A percentile compares a stretch with the other conserved stretches of the same genome.
Evolutionary conservation across 768 basidiomycete species (phyloP).

Genomic region (Daedaleopsis sinensis): DNA sequence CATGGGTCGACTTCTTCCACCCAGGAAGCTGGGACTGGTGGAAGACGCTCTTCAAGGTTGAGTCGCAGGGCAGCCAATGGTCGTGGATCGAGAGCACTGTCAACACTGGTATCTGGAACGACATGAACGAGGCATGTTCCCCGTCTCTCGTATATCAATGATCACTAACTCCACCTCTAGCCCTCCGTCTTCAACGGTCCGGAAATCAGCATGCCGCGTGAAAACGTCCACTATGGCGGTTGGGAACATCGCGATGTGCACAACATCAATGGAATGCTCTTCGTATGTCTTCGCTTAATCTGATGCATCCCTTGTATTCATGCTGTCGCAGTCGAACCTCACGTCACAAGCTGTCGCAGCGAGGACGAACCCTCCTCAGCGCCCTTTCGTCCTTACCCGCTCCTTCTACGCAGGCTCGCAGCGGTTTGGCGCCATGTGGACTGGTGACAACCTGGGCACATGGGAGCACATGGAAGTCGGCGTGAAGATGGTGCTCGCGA

Average conservation of each 20-base stretch:
- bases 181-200: constrained; percentile 99
- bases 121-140: constrained; percentile 91
- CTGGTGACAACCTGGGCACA: constrained; percentile 95
- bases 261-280: constrained; percentile 97
- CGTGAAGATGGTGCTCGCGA: constrained; percentile 89
- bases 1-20: constrained; percentile 98
- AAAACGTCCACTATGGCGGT: constrained; percentile 83
- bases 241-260: constrained; percentile 99
- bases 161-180: constrained; percentile 38
- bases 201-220: constrained; percentile 84
- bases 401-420: constrained; percentile 96
- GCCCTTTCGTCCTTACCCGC: constrained; percentile 95
- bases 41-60: constrained; percentile 77
- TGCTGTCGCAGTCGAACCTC: constrained; percentile 65
- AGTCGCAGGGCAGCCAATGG: constrained; percentile 59
- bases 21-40: constrained; percentile 90
- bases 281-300: constrained; percentile 46
- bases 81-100: constrained; percentile 81
- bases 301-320: neutral
- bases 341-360: constrained; percentile 79
- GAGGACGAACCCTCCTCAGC: constrained; percentile 73
- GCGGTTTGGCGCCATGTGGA: constrained; percentile 97
- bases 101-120: constrained; percentile 94
- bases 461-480: constrained; percentile 98
- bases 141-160: neutral